Evolutionary conservation across 495 filamentous ascomycete species (phyloP).

Genomic region (Penicillium subrubescens): DNA sequence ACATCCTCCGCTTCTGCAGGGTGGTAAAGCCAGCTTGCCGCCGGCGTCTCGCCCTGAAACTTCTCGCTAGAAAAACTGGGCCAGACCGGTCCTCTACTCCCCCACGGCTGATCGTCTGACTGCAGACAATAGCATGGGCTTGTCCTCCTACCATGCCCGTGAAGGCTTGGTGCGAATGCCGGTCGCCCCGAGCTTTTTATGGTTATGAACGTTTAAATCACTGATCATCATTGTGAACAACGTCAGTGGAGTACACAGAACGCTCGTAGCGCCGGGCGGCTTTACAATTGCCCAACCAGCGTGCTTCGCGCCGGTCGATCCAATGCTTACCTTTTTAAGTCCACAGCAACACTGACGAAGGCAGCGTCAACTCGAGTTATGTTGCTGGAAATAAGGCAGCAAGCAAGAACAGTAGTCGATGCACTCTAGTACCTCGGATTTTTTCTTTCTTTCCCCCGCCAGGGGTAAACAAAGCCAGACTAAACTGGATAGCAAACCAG

Average conservation of each 20-base stretch:
- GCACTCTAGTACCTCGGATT: not conserved
- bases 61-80: constrained; percentile 1
- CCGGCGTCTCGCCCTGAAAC: constrained; percentile 25
- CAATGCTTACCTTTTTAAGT: not conserved
- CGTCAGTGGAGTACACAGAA: not conserved
- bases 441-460: not conserved
- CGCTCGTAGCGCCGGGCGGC: constrained; percentile 2
- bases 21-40: constrained; percentile 13
- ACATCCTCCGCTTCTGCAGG: constrained; percentile 5
- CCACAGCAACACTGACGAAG: not conserved
- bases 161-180: not conserved
- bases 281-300: constrained; percentile 13
- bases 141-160: not conserved
- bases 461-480: not conserved
- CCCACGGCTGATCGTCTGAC: not conserved
- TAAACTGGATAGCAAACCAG: not conserved
- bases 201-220: constrained; percentile 4
- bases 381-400: not conserved
- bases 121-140: not conserved
- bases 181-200: constrained; percentile 8
- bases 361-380: not conserved
- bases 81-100: not conserved
- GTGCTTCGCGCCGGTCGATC: constrained; percentile 5
- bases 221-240: not conserved
- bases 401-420: not conserved